These are phyloP conservation scores for Cladorrhinum samala DNA, from an alignment of 495 filamentous ascomycete genomes.

Conservation along the genomic window DNA sequence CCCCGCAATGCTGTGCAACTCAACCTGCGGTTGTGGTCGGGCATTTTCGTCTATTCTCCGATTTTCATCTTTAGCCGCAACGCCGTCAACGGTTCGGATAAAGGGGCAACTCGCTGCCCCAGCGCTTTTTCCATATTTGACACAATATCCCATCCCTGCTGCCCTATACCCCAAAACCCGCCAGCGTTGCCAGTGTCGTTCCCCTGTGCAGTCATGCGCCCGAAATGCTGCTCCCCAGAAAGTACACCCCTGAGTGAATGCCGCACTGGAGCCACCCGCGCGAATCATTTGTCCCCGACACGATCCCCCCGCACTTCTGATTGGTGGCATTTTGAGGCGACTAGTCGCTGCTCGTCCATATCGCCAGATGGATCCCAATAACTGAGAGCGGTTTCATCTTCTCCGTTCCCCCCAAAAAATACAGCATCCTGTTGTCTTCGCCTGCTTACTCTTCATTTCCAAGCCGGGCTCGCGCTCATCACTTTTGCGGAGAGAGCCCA, in stretches of 20 bases:
- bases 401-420: neutral
- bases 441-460: neutral
- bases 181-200: too few relatives aligned
- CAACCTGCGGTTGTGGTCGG: constrained; percentile 4
- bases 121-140: constrained; percentile 10
- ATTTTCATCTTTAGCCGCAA: constrained; percentile 14
- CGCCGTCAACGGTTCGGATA: constrained; percentile 8
- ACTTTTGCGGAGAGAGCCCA: neutral
- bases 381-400: neutral
- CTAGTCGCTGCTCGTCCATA: neutral
- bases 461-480: neutral
- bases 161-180: neutral
- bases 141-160: constrained; percentile 4
- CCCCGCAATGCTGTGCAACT: constrained; percentile 6
- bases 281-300: neutral
- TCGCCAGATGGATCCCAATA: neutral
- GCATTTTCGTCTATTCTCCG: neutral
- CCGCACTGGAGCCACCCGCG: neutral
- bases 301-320: neutral
- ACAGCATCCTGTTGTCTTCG: neutral
- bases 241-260: neutral
- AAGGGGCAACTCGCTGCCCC: neutral
- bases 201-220: constrained; percentile 7
- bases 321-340: constrained; percentile 6
- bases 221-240: constrained; percentile 7